Conservation (phyloP, 495 filamentous ascomycete species). For the Darksidea phi region DNA sequence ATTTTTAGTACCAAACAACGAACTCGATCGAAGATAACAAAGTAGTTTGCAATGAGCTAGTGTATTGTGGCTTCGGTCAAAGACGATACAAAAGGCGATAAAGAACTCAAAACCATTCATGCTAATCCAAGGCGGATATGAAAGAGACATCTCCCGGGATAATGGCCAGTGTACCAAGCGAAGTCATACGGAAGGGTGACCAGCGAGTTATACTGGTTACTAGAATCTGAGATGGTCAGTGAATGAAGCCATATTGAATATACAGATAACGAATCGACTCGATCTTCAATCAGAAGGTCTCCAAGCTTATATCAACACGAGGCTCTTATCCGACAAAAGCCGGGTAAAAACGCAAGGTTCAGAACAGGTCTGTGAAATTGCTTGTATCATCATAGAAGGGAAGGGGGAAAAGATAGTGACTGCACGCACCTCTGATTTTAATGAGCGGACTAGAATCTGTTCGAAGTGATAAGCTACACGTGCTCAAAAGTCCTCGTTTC, state of each 20-base stretch:
- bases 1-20: background rate
- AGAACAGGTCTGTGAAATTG: conserved; percentile 41
- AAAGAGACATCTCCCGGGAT: conserved; percentile 8
- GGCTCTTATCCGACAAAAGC: background rate
- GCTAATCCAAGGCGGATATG: background rate
- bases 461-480: background rate
- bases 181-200: background rate
- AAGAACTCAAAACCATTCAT: background rate
- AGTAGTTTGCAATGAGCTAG: background rate
- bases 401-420: background rate
- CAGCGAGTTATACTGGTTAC: background rate
- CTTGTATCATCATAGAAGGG: conserved; percentile 31
- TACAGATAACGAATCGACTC: background rate
- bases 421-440: conserved; percentile 2
- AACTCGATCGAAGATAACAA: background rate
- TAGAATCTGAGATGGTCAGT: background rate
- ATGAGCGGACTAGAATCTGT: background rate
- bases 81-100: background rate
- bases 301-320: conserved; percentile 37
- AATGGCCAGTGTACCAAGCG: background rate
- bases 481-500: background rate
- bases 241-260: background rate
- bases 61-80: too few relatives aligned
- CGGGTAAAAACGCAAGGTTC: conserved; percentile 11
- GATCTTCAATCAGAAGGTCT: conserved; percentile 34